phyloP scores from a whole-genome alignment of 495 filamentous ascomycete species.

The Aspergillus panamensis region DNA sequence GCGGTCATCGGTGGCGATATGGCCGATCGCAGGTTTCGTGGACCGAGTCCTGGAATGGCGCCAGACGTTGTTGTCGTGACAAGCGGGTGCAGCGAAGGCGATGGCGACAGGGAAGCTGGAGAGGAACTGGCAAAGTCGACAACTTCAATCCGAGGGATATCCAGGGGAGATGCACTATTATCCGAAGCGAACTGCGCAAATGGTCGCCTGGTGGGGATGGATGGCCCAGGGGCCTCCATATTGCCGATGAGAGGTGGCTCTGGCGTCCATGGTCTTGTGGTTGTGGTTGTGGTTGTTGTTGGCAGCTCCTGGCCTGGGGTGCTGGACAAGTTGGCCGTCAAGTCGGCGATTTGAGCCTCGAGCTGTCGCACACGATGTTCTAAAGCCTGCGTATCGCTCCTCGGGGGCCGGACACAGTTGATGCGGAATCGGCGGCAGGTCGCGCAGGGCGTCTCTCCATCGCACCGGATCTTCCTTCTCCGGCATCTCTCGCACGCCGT shows the following conservation, averaged over 20 bases:
- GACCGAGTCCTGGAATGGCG: not conserved
- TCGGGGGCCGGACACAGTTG: conserved; percentile 16
- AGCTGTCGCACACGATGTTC: conserved; percentile 19
- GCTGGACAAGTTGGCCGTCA: conserved; percentile 6
- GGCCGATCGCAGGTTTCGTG: not conserved
- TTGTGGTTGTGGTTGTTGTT: not conserved
- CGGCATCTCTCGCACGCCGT: conserved; percentile 21
- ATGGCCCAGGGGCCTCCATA: not conserved
- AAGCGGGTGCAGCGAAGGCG: conserved; percentile 2
- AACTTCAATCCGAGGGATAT: conserved; percentile 18
- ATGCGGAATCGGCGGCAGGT: conserved; percentile 20
- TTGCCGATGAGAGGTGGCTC: conserved; percentile 5
- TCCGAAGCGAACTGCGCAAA: not conserved
- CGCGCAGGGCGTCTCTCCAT: conserved; percentile 22
- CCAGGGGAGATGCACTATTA: not conserved
- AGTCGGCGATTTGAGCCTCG: conserved; percentile 16
- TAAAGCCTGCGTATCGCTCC: conserved; percentile 15
- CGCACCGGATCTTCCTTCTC: conserved; percentile 22
- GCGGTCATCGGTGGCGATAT: conserved; percentile 14
- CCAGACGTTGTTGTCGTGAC: not conserved
- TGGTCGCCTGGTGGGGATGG: not conserved
- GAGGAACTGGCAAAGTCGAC: conserved; percentile 12
- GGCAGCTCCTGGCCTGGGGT: not conserved
- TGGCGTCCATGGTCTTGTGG: not conserved
- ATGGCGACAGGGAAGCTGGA: conserved; percentile 6